phyloP scores from a whole-genome alignment of 768 basidiomycete species.

The Tylopilus subfusipes region DNA sequence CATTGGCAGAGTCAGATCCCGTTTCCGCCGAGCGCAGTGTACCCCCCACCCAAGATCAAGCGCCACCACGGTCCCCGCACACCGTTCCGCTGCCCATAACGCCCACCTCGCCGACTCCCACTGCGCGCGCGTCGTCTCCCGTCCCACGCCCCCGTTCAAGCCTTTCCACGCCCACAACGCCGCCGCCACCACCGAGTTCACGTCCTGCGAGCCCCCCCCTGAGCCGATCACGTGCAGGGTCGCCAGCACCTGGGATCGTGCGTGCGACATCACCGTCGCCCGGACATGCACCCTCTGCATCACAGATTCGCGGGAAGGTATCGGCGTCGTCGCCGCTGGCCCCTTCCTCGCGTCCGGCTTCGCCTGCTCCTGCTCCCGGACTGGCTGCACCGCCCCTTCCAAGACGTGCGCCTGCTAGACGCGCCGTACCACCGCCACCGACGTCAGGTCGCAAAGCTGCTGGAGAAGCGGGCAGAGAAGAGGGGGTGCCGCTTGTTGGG shows the following conservation, averaged over 20 bases:
- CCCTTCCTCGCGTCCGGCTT: conserved; percentile 32
- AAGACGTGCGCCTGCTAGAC: conserved; percentile 58
- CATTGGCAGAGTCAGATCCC: not conserved
- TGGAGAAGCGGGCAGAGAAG: conserved; percentile 6
- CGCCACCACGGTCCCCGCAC: conserved; percentile 19
- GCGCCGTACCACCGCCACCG: conserved; percentile 27
- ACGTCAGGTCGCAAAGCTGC: not conserved
- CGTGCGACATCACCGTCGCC: conserved; percentile 12
- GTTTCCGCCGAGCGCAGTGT: conserved; percentile 8
- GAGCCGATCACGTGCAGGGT: conserved; percentile 25
- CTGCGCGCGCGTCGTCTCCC: conserved; percentile 19
- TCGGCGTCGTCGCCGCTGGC: conserved; percentile 28
- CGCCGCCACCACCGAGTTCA: conserved; percentile 28
- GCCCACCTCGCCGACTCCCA: conserved; percentile 26
- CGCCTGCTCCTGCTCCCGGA: conserved; percentile 29
- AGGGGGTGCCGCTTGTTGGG: not conserved
- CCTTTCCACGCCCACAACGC: conserved; percentile 19
- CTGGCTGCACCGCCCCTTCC: conserved; percentile 55
- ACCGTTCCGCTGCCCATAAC: conserved; percentile 23
- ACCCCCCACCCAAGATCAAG: conserved; percentile 2
- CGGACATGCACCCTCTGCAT: conserved; percentile 1
- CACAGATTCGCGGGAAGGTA: conserved; percentile 17
- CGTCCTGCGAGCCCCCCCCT: conserved; percentile 29
- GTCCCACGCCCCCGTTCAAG: conserved; percentile 35
- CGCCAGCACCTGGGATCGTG: conserved; percentile 16